Conservation (phyloP, 192 early-diverging fungal species). For the Phlyctochytrium arcticum region DNA sequence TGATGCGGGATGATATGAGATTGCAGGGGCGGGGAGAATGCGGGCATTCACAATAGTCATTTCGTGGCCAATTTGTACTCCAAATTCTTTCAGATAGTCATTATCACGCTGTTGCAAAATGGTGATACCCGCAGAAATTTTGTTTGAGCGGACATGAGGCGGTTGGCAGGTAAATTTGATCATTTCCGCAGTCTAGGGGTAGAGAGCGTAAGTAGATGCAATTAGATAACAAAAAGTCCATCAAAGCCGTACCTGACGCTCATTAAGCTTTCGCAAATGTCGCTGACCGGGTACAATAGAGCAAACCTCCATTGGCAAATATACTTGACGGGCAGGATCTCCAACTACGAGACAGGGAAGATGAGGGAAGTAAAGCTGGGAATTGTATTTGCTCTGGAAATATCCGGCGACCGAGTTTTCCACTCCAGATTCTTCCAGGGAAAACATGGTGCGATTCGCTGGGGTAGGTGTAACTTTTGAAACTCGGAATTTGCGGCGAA, state of each 20-base stretch:
- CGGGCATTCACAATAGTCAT: slow-evolving; percentile 72
- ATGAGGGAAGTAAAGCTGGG: slow-evolving; percentile 66
- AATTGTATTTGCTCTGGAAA: slow-evolving; percentile 71
- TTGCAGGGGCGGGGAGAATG: slow-evolving; percentile 71
- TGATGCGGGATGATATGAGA: slow-evolving; percentile 65
- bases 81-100: slow-evolving; percentile 75
- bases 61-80: slow-evolving; percentile 59
- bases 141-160: slow-evolving; percentile 77
- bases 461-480: slow-evolving; percentile 60
- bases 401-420: slow-evolving; percentile 74
- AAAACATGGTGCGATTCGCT: slow-evolving; percentile 69
- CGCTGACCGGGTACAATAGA: slow-evolving; percentile 78
- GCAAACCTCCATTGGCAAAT: slow-evolving; percentile 91
- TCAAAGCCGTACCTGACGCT: slow-evolving; percentile 46
- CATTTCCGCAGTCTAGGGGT: slow-evolving; percentile 84
- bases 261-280: slow-evolving; percentile 76
- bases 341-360: slow-evolving; percentile 74
- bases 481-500: slow-evolving; percentile 71
- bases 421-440: slow-evolving; percentile 34
- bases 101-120: slow-evolving; percentile 65
- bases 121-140: slow-evolving; percentile 73
- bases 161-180: slow-evolving; percentile 86
- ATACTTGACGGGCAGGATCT: slow-evolving; percentile 53
- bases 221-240: not conserved
- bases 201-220: not conserved